A percentile compares a stretch with the other conserved stretches of the same genome.
phyloP scores from a whole-genome alignment of 148 eudicot genomes.

The Rhododendron simsii region DNA sequence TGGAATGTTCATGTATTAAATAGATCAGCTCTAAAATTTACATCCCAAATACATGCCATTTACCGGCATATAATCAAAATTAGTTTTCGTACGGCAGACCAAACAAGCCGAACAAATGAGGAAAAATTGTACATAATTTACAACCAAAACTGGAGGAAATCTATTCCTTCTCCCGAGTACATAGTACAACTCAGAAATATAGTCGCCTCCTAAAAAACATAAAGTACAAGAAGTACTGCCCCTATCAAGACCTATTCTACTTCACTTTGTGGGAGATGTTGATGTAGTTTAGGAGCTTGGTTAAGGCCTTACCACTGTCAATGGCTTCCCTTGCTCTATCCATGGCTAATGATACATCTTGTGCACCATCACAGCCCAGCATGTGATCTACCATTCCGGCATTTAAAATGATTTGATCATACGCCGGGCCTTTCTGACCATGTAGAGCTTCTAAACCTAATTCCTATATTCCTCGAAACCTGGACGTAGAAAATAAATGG shows the following conservation, averaged over 20 bases:
- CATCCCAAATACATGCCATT: not conserved
- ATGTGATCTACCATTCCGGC: constrained; percentile 92
- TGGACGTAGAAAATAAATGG: constrained; percentile 18
- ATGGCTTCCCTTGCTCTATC: constrained; percentile 90
- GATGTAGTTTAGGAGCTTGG: constrained; percentile 63
- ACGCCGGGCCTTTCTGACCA: constrained; percentile 90
- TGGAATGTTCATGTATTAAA: not conserved
- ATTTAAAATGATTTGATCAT: constrained; percentile 79
- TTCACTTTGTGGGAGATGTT: constrained; percentile 57
- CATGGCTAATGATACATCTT: constrained; percentile 65
- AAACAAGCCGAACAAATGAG: not conserved
- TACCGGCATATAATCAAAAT: not conserved
- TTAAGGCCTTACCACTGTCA: constrained; percentile 86
- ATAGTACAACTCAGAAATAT: not conserved
- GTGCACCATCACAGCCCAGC: constrained; percentile 84
- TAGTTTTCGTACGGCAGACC: not conserved
- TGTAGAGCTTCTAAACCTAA: constrained; percentile 81
- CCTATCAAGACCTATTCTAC: constrained; percentile 1
- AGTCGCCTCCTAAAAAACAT: not conserved
- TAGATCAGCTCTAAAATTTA: not conserved
- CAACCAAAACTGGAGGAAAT: not conserved
- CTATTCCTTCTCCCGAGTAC: not conserved
- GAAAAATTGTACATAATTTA: not conserved
- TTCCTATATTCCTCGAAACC: constrained; percentile 79
- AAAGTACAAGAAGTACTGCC: not conserved